phyloP scores from a whole-genome alignment of 2,329 filamentous ascomycete genomes.

The Colletotrichum eremochloae region DNA sequence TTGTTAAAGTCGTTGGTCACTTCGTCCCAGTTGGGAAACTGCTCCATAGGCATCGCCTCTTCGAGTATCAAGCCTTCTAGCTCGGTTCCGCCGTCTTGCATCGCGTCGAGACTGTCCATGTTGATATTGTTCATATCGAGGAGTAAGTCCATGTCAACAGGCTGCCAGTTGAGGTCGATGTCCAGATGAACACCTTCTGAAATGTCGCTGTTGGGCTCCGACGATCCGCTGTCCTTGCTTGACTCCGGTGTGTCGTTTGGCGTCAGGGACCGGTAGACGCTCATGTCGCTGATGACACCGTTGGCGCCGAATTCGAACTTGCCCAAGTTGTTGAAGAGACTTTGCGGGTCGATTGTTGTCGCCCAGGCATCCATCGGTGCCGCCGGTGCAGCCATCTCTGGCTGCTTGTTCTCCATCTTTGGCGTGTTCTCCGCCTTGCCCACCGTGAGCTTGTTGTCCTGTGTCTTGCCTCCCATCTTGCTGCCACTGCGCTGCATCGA shows the following conservation, averaged over 20 bases:
- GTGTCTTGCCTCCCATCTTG: conserved; percentile 56
- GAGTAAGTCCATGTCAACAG: conserved; percentile 61
- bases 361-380: conserved; percentile 52
- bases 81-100: conserved; percentile 41
- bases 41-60: conserved; percentile 38
- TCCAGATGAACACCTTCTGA: conserved; percentile 68
- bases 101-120: conserved; percentile 47
- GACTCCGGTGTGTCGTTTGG: conserved; percentile 76
- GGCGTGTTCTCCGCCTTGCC: conserved; percentile 48
- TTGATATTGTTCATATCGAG: conserved; percentile 57
- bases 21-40: conserved; percentile 62
- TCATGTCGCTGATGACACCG: conserved; percentile 66
- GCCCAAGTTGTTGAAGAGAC: conserved; percentile 58
- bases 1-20: conserved; percentile 64
- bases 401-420: conserved; percentile 47
- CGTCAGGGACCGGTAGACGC: conserved; percentile 67
- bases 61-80: conserved; percentile 44
- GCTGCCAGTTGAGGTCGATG: conserved; percentile 65
- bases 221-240: conserved; percentile 69
- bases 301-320: conserved; percentile 57
- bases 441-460: conserved; percentile 50
- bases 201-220: conserved; percentile 74
- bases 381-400: conserved; percentile 46
- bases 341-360: conserved; percentile 55
- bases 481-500: conserved; percentile 66